Conservation (phyloP, 2,329 filamentous ascomycete genomes). For the Curvularia sp. region DNA sequence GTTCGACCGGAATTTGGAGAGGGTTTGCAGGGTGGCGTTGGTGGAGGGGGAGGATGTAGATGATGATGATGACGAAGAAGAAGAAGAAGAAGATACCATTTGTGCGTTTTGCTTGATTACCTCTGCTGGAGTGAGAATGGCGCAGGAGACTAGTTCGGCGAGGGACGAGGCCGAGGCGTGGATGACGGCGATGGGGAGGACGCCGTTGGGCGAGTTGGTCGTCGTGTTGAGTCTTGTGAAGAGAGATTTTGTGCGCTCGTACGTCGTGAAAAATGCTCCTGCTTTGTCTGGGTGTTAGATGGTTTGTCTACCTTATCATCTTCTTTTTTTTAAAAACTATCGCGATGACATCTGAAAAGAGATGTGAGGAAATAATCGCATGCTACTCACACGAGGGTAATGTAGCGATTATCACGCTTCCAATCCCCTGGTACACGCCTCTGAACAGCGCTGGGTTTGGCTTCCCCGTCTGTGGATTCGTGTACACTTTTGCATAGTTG, state of each 20-base stretch:
- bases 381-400: slow-evolving; percentile 74
- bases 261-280: slow-evolving; percentile 88
- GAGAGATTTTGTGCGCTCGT: slow-evolving; percentile 75
- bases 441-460: slow-evolving; percentile 67
- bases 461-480: slow-evolving; percentile 62
- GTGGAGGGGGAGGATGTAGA: slow-evolving; percentile 27
- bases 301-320: not conserved
- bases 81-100: slow-evolving; percentile 64
- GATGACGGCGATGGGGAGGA: slow-evolving; percentile 71
- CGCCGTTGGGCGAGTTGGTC: slow-evolving; percentile 36
- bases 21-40: slow-evolving; percentile 64
- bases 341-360: not conserved
- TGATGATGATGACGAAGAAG: too few relatives aligned
- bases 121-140: slow-evolving; percentile 86
- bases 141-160: slow-evolving; percentile 84
- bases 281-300: slow-evolving; percentile 57
- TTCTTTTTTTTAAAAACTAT: too few relatives aligned
- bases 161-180: slow-evolving; percentile 76
- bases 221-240: slow-evolving; percentile 61
- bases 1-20: slow-evolving; percentile 63
- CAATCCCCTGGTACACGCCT: slow-evolving; percentile 86
- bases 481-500: slow-evolving; percentile 73
- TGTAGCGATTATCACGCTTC: slow-evolving; percentile 83
- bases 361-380: not conserved
- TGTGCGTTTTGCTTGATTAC: slow-evolving; percentile 95